Evolutionary conservation across 1,284 basidiomycete genomes (phyloP).

Genomic region (Peniophora sp.): DNA sequence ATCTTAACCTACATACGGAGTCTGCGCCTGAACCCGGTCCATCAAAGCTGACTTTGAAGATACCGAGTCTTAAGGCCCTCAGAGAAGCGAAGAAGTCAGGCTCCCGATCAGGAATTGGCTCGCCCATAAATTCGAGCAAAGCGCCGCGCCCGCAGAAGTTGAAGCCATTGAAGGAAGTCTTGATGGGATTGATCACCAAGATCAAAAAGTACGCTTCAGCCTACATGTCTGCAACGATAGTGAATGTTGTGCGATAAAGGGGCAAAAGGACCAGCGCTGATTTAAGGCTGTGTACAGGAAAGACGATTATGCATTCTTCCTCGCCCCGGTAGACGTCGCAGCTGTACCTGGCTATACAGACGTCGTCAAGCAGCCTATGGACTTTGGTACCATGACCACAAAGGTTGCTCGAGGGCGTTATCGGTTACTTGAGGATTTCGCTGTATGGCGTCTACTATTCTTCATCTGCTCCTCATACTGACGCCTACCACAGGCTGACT

Average conservation of each 20-base stretch:
- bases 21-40: no score
- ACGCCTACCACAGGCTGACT: slow-evolving; percentile 45
- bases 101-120: neutral
- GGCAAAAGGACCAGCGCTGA: slow-evolving; percentile 7
- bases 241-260: no score
- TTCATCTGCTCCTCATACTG: neutral
- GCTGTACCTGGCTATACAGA: slow-evolving; percentile 67
- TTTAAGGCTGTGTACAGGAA: slow-evolving; percentile 38
- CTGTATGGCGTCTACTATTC: slow-evolving; percentile 35
- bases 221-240: neutral
- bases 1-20: no score
- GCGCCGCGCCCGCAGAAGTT: slow-evolving; percentile 52
- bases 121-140: slow-evolving; percentile 18
- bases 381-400: slow-evolving; percentile 69
- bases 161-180: slow-evolving; percentile 70
- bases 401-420: slow-evolving; percentile 63
- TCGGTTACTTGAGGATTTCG: slow-evolving; percentile 68
- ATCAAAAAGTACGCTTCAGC: slow-evolving; percentile 56
- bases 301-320: slow-evolving; percentile 82
- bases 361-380: slow-evolving; percentile 70
- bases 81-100: slow-evolving; percentile 24
- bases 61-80: slow-evolving; percentile 26
- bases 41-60: slow-evolving; percentile 20
- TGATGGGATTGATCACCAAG: slow-evolving; percentile 55
- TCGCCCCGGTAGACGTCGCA: slow-evolving; percentile 57